Percentiles rank a stretch among this genome's conserved stretches.
Evolutionary conservation across 2,329 filamentous ascomycete genomes (phyloP).

Genomic region (Pestalotiopsis fici): DNA sequence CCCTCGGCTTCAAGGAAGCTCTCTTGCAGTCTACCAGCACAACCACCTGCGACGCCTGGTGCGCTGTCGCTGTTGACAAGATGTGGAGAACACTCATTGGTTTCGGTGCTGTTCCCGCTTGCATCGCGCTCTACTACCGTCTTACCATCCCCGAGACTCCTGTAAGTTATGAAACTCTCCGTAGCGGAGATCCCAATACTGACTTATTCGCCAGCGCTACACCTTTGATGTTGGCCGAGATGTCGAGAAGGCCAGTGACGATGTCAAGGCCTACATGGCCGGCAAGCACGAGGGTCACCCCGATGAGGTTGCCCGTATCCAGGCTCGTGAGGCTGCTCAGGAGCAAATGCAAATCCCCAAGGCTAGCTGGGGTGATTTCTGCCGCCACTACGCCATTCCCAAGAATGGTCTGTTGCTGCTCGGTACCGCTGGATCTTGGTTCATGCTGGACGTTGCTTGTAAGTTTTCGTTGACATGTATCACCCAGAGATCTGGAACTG

Average conservation of each 20-base stretch:
- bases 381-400: constrained; percentile 67
- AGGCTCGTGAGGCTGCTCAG: constrained; percentile 54
- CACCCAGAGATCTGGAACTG: not conserved
- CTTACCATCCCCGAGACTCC: constrained; percentile 86
- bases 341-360: constrained; percentile 64
- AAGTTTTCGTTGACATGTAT: constrained; percentile 43
- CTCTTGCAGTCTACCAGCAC: constrained; percentile 53
- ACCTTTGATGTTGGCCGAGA: constrained; percentile 81
- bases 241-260: constrained; percentile 71
- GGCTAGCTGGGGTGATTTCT: constrained; percentile 73
- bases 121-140: constrained; percentile 77
- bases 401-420: constrained; percentile 73
- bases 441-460: constrained; percentile 58
- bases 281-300: constrained; percentile 63
- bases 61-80: constrained; percentile 75
- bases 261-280: constrained; percentile 73
- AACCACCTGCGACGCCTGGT: constrained; percentile 62
- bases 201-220: constrained; percentile 54
- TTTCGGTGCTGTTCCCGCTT: constrained; percentile 78
- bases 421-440: constrained; percentile 85
- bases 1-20: constrained; percentile 68
- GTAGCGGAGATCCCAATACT: constrained; percentile 7
- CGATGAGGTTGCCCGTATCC: constrained; percentile 67
- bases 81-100: constrained; percentile 85
- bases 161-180: constrained; percentile 16